Evolutionary conservation across 2,329 filamentous ascomycete genomes (phyloP), one percentile per base, ranked within the genome.

Genomic region (Polytolypa hystricis): DNA sequence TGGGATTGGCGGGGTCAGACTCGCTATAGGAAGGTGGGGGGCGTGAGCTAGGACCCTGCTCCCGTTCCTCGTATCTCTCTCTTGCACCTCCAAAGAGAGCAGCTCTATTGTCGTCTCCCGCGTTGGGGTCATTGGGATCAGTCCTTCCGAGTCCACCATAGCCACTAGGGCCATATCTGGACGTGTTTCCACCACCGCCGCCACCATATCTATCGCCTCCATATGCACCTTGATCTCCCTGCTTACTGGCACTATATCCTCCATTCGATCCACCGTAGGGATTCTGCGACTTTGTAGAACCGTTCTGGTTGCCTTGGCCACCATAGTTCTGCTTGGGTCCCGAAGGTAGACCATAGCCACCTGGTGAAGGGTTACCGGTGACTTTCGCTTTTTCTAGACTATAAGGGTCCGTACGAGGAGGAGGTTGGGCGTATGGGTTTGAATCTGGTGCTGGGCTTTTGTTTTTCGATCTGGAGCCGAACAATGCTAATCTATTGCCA

Each of bases 71-170:
- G 27, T 58, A 53, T 36, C 73, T 58, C 37, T 72, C 58, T 12
- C 61, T 54, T 2, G 74, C 73, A 41, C 69, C 69, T 15, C 73
- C 74, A 40, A 79, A 78, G 2, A 79, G 62, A 30, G 70, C 71
- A 48, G 72, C 68, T 42, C 73, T 62, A 39, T 69, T 71, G 25
- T 62, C 64, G 40, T 77, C 73, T 9, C 61, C 64, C 33, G 60
- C 59, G 42, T 60, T 55, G 21, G 69, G 67, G 44, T 72, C 67
- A 37, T 69, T 66, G 34, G 65, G 64, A 43, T 65, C 61, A 33
- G 55, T 48, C 30, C 63, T 58, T 31, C 71, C 72, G 38, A 75
- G 53, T n/a, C 70, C 71, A 41, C 71, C 71, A 44, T 74, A 74
- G 35, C 71, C 70, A 42, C 68, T 66, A 42, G 61, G 47, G 28